Conservation (phyloP, 495 filamentous ascomycete genomes). For the Podospora pseudocomata region DNA sequence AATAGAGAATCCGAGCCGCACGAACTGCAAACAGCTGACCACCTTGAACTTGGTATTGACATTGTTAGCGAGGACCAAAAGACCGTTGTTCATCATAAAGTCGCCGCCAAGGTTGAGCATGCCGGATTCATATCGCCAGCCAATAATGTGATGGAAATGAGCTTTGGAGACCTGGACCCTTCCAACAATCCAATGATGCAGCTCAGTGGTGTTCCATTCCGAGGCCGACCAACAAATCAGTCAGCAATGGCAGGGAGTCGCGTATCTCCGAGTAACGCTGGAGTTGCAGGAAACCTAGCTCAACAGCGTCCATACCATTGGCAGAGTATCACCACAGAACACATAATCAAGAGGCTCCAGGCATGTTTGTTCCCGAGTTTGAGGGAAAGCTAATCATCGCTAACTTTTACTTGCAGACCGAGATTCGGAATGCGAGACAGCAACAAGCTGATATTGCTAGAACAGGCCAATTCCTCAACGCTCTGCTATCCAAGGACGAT, state of each 20-base stretch:
- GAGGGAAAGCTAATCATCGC: slow-evolving; percentile 6
- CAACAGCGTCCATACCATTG: slow-evolving; percentile 56
- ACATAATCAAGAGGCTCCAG: slow-evolving; percentile 88
- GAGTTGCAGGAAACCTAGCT: slow-evolving; percentile 51
- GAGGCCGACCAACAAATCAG: slow-evolving; percentile 71
- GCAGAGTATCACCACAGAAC: slow-evolving; percentile 87
- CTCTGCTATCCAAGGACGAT: slow-evolving; percentile 67
- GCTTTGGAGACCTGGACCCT: slow-evolving; percentile 82
- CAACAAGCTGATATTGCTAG: slow-evolving; percentile 80
- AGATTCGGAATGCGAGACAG: slow-evolving; percentile 82
- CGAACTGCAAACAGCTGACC: slow-evolving; percentile 80
- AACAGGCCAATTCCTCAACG: slow-evolving; percentile 74
- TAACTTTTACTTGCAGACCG: slow-evolving; percentile 53
- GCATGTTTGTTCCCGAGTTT: slow-evolving; percentile 51
- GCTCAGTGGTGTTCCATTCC: slow-evolving; percentile 46
- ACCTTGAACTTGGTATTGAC: slow-evolving; percentile 91
- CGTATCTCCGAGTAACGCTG: slow-evolving; percentile 53
- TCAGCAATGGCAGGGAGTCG: slow-evolving; percentile 61
- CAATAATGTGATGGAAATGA: slow-evolving; percentile 78
- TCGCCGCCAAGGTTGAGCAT: slow-evolving; percentile 92
- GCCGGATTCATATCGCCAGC: slow-evolving; percentile 68
- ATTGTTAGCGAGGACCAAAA: slow-evolving; percentile 98
- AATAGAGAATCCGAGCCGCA: slow-evolving; percentile 94
- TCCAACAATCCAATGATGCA: slow-evolving; percentile 66
- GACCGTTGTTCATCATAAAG: slow-evolving; percentile 96